Percentiles rank a stretch among this genome's conserved stretches.
These are phyloP conservation scores for Mortierella sp. DNA, from an alignment of 371 early-diverging fungal species.

Conservation along the genomic window DNA sequence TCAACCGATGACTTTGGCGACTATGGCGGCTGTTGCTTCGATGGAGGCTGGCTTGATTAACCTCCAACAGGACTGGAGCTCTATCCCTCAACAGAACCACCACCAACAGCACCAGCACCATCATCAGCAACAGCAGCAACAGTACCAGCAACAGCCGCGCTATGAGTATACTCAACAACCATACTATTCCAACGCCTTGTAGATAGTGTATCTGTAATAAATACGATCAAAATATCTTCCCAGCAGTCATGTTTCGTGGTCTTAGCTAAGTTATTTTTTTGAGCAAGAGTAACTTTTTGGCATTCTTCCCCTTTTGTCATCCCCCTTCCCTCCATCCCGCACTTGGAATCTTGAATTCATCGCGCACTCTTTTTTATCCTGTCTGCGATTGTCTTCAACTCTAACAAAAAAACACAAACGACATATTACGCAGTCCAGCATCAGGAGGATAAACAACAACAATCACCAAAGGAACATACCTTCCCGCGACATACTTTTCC, in stretches of 20 bases:
- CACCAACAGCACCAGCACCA: conserved; percentile 13
- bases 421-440: no score
- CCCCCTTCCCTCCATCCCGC: background rate
- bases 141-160: background rate
- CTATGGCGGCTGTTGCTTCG: conserved; percentile 5
- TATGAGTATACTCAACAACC: background rate
- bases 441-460: no score
- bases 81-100: background rate
- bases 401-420: background rate
- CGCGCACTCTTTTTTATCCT: background rate
- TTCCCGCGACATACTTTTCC: background rate
- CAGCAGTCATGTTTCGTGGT: background rate
- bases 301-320: background rate
- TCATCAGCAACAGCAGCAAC: background rate
- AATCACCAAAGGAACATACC: no score
- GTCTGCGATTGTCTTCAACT: background rate
- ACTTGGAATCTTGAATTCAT: background rate
- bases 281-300: background rate
- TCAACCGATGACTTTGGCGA: background rate
- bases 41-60: background rate
- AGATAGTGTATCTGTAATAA: background rate
- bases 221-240: background rate
- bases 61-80: conserved; percentile 1
- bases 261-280: background rate
- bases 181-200: background rate